Evolutionary conservation across 306 rosid genomes (phyloP).

Genomic region (Citrullus colocynthis): DNA sequence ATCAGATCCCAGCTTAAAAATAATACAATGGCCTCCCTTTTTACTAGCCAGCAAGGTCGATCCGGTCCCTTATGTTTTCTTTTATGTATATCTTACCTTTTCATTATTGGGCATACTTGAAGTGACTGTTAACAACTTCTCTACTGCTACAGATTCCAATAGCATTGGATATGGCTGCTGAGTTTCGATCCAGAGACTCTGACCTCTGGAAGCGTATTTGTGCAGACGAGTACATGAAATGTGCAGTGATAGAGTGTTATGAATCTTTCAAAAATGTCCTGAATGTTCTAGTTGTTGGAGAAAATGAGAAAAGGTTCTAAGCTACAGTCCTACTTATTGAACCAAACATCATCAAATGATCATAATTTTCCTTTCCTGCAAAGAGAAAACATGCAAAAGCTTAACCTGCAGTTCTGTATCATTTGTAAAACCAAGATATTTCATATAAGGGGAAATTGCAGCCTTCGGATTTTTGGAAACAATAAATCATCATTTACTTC

Average conservation of each 20-base stretch:
- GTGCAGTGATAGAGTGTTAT: slow-evolving; percentile 87
- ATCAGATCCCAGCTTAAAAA: slow-evolving; percentile 72
- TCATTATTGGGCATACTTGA: slow-evolving; percentile 7
- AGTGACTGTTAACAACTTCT: slow-evolving; percentile 19
- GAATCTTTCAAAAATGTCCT: slow-evolving; percentile 68
- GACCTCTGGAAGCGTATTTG: slow-evolving; percentile 93
- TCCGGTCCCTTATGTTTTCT: background rate
- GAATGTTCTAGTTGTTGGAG: slow-evolving; percentile 63
- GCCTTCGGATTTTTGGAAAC: too few relatives aligned
- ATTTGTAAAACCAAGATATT: slow-evolving; percentile 3
- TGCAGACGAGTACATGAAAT: slow-evolving; percentile 86
- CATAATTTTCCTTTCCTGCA: background rate
- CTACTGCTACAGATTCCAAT: slow-evolving; percentile 61
- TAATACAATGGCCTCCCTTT: slow-evolving; percentile 98
- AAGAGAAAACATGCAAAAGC: background rate
- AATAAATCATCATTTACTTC: too few relatives aligned
- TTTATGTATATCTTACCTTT: slow-evolving; percentile 2
- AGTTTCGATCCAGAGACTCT: slow-evolving; percentile 66
- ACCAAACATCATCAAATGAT: background rate
- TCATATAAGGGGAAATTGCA: too few relatives aligned
- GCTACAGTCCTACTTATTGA: slow-evolving; percentile 1
- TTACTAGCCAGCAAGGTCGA: slow-evolving; percentile 94
- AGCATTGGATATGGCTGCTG: slow-evolving; percentile 94
- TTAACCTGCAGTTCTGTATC: slow-evolving; percentile 8
- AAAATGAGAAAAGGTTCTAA: slow-evolving; percentile 70